Conservation (phyloP, 805 yeast species). For the Metschnikowia henanensis region DNA sequence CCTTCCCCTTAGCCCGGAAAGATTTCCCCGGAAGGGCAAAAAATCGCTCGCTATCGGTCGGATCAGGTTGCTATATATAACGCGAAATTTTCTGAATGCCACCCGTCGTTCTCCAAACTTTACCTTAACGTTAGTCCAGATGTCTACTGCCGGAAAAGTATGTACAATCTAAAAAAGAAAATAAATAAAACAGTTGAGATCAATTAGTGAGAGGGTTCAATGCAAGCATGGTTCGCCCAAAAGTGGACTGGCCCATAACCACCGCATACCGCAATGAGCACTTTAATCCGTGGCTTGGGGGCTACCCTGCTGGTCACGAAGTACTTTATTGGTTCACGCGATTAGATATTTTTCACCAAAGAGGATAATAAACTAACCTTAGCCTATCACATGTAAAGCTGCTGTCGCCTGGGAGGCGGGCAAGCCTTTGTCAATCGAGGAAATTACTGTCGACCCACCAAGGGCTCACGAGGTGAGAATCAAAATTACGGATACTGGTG, state of each 20-base stretch:
- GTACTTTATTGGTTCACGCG: too few species aligned
- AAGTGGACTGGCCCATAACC: background rate
- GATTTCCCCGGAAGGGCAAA: slow-evolving; percentile 8
- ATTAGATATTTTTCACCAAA: too few species aligned
- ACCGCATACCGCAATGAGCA: background rate
- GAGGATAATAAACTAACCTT: slow-evolving; percentile 11
- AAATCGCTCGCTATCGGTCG: slow-evolving; percentile 5
- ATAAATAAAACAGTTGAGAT: background rate
- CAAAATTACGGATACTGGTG: slow-evolving; percentile 84
- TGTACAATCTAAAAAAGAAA: slow-evolving; percentile 9
- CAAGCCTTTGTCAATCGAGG: slow-evolving; percentile 78
- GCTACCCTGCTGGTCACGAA: slow-evolving; percentile 12
- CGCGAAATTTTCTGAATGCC: slow-evolving; percentile 2
- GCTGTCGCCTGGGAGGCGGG: slow-evolving; percentile 98
- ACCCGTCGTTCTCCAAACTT: background rate
- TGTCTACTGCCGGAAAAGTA: slow-evolving; percentile 30
- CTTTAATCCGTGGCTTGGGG: background rate
- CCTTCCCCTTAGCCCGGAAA: slow-evolving; percentile 5
- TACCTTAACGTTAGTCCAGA: background rate
- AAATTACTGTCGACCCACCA: slow-evolving; percentile 90
- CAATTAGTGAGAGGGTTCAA: too few species aligned
- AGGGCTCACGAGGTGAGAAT: slow-evolving; percentile 97
- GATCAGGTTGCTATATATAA: slow-evolving; percentile 1
- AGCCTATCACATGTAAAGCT: slow-evolving; percentile 83
- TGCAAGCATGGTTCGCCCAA: too few species aligned